Evolutionary conservation across 1,284 basidiomycete genomes (phyloP), one percentile per base, ranked within the genome.

Genomic region (Stygiomarasmius scandens): DNA sequence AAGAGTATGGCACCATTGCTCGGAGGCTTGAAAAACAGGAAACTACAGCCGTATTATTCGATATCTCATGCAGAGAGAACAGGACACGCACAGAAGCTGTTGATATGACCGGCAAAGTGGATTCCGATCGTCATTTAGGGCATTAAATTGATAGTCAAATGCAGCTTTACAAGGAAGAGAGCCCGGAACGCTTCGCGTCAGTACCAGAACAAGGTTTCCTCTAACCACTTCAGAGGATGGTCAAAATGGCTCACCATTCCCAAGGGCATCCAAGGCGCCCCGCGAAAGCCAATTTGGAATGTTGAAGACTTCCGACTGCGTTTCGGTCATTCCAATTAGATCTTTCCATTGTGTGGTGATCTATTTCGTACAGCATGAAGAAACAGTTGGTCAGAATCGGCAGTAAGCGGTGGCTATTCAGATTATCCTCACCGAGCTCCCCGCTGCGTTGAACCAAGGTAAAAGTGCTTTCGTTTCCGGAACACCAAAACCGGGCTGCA

Each of bases 401-500:
- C 1, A 2, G 36, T n/a, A 46, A 27, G 29, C 29, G 10, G 29
- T 11, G 4, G 29, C 29, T 32, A 32, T 32, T 32, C 12, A 6
- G 12, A 5, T 32, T 32, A 36, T 9, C 38, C 45, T 19, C 38
- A 52, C 54, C 34, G 55, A 25, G 9, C 41, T 24, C 5, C 56
- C 54, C 1, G 11, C 44, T 22, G 50, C 41, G 1, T 55, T 49
- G 38, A 65, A 64, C 22, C 58, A 11, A 8, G 58, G 49, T 3
- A 64, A 41, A 38, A 60, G 55, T 11, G 61, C 47, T 45, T 57
- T 58, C 12, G 61, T 24, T 45, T 62, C 59, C 10, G 64, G 49
- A 6, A 52, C 52, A 2, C 57, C 58, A 52, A 64, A 66, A 4
- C 58, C 60, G 11, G 64, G 63, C 23, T 43, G 58, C 63, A 64